Evolutionary conservation across 805 yeast genomes (phyloP), one percentile per base, ranked within the genome.

Genomic region (Ogataea wickerhamii): DNA sequence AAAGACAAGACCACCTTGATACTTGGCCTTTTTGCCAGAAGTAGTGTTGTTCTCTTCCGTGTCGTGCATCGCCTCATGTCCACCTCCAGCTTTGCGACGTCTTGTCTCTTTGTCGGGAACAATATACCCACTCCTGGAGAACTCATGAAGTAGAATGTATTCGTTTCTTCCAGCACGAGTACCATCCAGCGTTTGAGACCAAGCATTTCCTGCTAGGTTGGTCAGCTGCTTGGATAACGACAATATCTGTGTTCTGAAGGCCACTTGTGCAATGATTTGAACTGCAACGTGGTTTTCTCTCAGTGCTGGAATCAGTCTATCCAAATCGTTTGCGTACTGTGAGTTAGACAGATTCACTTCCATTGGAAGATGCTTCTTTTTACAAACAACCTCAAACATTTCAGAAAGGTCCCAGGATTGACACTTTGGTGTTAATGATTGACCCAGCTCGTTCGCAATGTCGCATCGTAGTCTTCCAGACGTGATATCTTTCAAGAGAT

Each of bases 111-210:
- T 49, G 57, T 93, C 98, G 1, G 98, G 98, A 3, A 88, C 86
- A 49, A 93, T 78, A 55, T 71, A 91, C 8, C 82, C 82, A 52
- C 81, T 78, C 53, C 81, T 76, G 7, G 80, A 72, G 61, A 93
- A 93, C 64, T 93, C 98, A 60, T 93, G 98, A 38, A 93, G 66
- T 61, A 93, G 68, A 72, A 93, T 86, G 58, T 68, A 93, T 61
- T 93, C 98, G 63, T 91, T 91, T 66, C 98, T 76, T 52, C 95
- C 97, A 7, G 96, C 94, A 53, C 98, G 75, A 0, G 97, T 87
- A 63, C 98, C 98, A 36, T 87, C 81, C 35, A 93, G 69, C 1
- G 98, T 93, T 46, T 87, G 88, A 2, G 94, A 76, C 98, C 98
- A 93, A 0, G 96, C 91, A 60, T 93, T 93, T 52, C 98, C 98